Evolutionary conservation across 148 eudicot genomes (phyloP).

Genomic region (Vaccinium macrocarpon): DNA sequence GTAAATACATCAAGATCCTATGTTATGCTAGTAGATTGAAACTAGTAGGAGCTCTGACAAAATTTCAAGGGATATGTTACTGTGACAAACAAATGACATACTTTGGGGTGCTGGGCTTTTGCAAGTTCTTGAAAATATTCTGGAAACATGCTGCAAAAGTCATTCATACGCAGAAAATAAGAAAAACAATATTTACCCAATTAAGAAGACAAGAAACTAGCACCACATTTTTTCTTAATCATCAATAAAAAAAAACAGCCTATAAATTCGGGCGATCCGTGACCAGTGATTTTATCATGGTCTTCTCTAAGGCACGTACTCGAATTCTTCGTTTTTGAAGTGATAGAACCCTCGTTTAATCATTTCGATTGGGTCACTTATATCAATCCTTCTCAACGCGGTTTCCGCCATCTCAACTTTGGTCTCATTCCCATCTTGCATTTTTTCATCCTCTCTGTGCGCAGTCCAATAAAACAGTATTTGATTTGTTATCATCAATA

Average conservation of each 20-base stretch:
- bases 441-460: no score
- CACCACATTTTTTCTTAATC: neutral
- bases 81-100: neutral
- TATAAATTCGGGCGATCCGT: neutral
- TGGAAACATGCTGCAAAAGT: conserved; percentile 14
- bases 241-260: neutral
- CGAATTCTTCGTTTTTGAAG: neutral
- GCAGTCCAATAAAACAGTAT: no score
- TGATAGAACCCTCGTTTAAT: neutral
- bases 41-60: neutral
- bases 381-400: neutral
- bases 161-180: neutral
- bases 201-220: neutral
- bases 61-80: neutral
- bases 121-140: conserved; percentile 13
- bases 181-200: neutral
- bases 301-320: neutral
- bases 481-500: no score
- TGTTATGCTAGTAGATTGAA: neutral
- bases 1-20: neutral
- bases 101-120: conserved; percentile 16
- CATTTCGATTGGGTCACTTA: neutral
- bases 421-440: neutral
- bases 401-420: neutral
- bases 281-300: neutral